Percentiles rank a stretch among this genome's conserved stretches.
Conservation (phyloP, 805 yeast genomes). For the Candida silvicultrix region DNA sequence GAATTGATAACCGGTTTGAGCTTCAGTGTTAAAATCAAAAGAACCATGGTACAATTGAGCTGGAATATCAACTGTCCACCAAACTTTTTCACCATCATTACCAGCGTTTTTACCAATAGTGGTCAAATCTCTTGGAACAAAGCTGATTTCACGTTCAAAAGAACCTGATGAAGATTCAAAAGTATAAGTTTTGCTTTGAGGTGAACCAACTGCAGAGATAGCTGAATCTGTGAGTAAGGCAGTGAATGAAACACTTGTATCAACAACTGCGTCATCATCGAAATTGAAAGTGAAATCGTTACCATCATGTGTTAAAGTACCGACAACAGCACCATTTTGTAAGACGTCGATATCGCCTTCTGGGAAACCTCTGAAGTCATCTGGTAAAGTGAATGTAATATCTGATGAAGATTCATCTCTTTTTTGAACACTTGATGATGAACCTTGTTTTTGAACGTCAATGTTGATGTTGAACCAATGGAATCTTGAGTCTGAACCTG, state of each 20-base stretch:
- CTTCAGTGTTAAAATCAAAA: neutral
- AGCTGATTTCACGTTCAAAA: neutral
- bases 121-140: neutral
- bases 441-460: neutral
- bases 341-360: neutral
- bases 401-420: neutral
- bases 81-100: slow-evolving; percentile 1
- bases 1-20: neutral
- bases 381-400: neutral
- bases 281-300: neutral
- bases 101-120: neutral
- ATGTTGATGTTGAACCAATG: neutral
- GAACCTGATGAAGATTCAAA: neutral
- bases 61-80: slow-evolving; percentile 1
- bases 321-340: neutral
- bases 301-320: neutral
- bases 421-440: neutral
- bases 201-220: neutral
- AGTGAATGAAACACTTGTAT: neutral
- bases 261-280: neutral
- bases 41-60: neutral
- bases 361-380: neutral
- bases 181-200: neutral
- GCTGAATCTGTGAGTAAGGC: neutral
- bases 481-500: neutral